Base-by-base conservation (phyloP, 257 asterid genomes). In the Plectranthus barbatus region DNA sequence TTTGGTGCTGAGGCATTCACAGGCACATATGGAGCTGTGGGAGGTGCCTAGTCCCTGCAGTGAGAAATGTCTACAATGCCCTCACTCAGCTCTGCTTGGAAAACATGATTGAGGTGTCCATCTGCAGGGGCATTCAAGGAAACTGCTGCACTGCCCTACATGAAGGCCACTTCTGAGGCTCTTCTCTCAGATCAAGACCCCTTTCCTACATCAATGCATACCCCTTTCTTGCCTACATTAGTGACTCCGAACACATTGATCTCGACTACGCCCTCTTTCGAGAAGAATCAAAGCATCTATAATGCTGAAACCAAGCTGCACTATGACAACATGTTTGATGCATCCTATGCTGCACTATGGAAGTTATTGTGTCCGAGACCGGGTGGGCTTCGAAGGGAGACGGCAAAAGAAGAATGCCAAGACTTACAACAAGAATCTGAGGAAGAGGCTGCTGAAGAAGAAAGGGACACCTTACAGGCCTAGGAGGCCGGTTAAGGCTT, bases 381-480 rank as follows among this genome's bases (percentile, higher is more conserved):
- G 97, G 95, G 1, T 90, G 97, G 97, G 95, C 91, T 20, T 90
- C 97, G 0, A 67, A 53, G 4, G 97, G 97, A 9, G 97, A 86
- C 60, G 80, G 56, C 6, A 72, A 48, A 3, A 62, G 60, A 74
- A 72, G 46, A 90, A 86, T 21, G 97, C 97, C 9, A 74, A 62
- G 74, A 81, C 81, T 6, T 90, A 86, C 24, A 84, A 90, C 29
- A 17, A 29, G 0, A 86, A 90, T 47, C 48, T 90, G 40, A 61
- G 75, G 0, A 90, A 83, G 72, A 70, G 50, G 74, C 77, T 90
- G 18, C 11, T 74, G 48, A 73, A 64, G 73, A 84, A 71, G 79
- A 90, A 84, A 49, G 95, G 97, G 65, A 86, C 97, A 20, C 97
- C 97, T 19, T 77, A 79, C 47, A 65, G 81, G 75, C 97, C 95